A percentile compares a stretch with the other conserved stretches of the same genome.
These are phyloP conservation scores for Agapanthus africanus DNA, from an alignment of 106 monocot species.

Conservation along the genomic window DNA sequence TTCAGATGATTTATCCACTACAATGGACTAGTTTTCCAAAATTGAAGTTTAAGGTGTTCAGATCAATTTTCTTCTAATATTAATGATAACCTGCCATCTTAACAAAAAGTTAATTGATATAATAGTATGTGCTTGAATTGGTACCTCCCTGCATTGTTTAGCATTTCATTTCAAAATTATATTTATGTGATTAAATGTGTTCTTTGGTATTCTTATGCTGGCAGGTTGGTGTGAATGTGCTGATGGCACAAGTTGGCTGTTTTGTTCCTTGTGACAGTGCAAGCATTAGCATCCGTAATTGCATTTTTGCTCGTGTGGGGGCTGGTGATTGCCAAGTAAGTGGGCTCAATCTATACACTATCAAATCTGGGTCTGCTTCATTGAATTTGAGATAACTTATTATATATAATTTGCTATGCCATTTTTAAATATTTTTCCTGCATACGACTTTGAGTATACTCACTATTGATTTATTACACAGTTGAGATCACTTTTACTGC, in stretches of 20 bases:
- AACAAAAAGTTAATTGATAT: no score
- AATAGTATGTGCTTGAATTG: no score
- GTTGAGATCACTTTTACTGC: no score
- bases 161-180: not conserved
- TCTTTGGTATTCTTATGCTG: slow-evolving; percentile 1
- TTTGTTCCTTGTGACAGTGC: slow-evolving; percentile 91
- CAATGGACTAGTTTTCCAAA: no score
- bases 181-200: slow-evolving; percentile 4
- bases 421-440: no score
- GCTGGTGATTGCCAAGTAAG: slow-evolving; percentile 98
- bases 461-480: no score
- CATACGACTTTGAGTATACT: no score
- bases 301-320: slow-evolving; percentile 98
- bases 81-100: no score
- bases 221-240: slow-evolving; percentile 90
- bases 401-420: no score
- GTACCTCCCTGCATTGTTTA: not conserved
- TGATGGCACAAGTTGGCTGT: slow-evolving; percentile 98
- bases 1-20: no score
- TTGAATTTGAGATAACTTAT: not conserved
- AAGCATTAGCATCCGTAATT: slow-evolving; percentile 76
- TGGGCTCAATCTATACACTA: not conserved
- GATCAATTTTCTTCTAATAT: no score
- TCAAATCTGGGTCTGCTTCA: not conserved
- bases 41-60: no score